Evolutionary conservation across 2,329 filamentous ascomycete genomes (phyloP), one percentile per base, ranked within the genome.

Genomic region (Sporothrix schenckii): DNA sequence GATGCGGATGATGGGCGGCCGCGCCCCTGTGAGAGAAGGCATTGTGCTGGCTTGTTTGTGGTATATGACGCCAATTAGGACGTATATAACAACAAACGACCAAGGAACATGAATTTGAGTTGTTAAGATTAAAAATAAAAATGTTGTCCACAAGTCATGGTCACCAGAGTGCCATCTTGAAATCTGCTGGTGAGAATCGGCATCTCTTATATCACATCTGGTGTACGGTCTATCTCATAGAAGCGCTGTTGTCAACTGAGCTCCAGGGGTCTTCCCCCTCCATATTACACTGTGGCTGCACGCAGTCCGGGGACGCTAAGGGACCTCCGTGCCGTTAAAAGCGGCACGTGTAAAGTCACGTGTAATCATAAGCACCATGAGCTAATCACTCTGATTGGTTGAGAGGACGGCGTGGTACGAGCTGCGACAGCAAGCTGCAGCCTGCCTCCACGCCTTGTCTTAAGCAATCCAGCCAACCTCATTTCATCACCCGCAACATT

Each of bases 1-100:
- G 77, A 97, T 93, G 75, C 84, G 84, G 73, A 97, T 86, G 71
- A 94, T 84, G 53, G 91, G 89, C 27, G 81, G 80, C 70, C 80
- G 80, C 72, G 78, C 74, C 21, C 76, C 73, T 19, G 58, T 11
- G 6, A 80, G 73, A 50, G 79, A 74, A 47, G 77, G 78, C 79
- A 82, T 84, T 73, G 76, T 79, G 30, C 73, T 13, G 9, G 66
- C 5, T 14, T 5, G 49, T 50, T 3, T 14, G 21, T 19, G 2
- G 41, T 39, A 44, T 16, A 34, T n/a, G 44, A 7, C 19, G 47
- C 11, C 30, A 71, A 47, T 63, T 44, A 21, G n/a, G n/a, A 2
- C 4, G 1, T 27, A 27, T 47, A 47, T 19, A n/a, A 27, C 11
- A 10, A n/a, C 11, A 5, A 11, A 24, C 7, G n/a, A 24, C 34